A percentile compares a stretch with the other conserved stretches of the same genome.
Evolutionary conservation across 768 basidiomycete species (phyloP).

Genomic region (Punctularia strigosozonata): DNA sequence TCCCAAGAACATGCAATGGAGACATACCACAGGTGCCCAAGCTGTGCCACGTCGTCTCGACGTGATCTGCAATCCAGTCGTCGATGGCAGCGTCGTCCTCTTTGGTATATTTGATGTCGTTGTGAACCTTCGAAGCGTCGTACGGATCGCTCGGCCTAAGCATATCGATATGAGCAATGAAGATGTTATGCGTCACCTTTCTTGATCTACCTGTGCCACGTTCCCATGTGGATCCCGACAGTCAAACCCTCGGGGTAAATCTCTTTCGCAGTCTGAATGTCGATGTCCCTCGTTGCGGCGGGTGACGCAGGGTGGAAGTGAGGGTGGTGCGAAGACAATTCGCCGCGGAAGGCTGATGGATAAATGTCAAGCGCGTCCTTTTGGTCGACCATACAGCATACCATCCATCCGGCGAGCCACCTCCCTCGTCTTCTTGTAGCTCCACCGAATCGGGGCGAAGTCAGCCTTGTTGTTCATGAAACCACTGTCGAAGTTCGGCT

Average conservation of each 20-base stretch:
- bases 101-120: slow-evolving; percentile 52
- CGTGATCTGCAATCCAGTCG: slow-evolving; percentile 57
- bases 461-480: slow-evolving; percentile 75
- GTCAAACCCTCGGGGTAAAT: slow-evolving; percentile 49
- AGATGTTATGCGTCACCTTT: too few species aligned
- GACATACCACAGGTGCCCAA: slow-evolving; percentile 26
- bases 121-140: slow-evolving; percentile 44
- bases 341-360: slow-evolving; percentile 68
- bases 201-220: slow-evolving; percentile 12
- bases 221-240: slow-evolving; percentile 63
- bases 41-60: slow-evolving; percentile 73
- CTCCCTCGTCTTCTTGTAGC: slow-evolving; percentile 68
- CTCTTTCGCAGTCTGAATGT: slow-evolving; percentile 55
- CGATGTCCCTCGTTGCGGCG: slow-evolving; percentile 49
- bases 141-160: slow-evolving; percentile 41
- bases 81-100: slow-evolving; percentile 68
- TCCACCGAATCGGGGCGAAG: slow-evolving; percentile 66
- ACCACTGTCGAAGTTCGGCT: slow-evolving; percentile 59
- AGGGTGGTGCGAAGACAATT: slow-evolving; percentile 62
- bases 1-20: not conserved
- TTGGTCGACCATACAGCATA: slow-evolving; percentile 18
- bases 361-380: too few species aligned
- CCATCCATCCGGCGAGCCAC: slow-evolving; percentile 63
- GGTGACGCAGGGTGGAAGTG: slow-evolving; percentile 62
- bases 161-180: too few species aligned